These are phyloP conservation scores for Begonia loranthoides DNA, from an alignment of 306 rosid species.

Conservation along the genomic window DNA sequence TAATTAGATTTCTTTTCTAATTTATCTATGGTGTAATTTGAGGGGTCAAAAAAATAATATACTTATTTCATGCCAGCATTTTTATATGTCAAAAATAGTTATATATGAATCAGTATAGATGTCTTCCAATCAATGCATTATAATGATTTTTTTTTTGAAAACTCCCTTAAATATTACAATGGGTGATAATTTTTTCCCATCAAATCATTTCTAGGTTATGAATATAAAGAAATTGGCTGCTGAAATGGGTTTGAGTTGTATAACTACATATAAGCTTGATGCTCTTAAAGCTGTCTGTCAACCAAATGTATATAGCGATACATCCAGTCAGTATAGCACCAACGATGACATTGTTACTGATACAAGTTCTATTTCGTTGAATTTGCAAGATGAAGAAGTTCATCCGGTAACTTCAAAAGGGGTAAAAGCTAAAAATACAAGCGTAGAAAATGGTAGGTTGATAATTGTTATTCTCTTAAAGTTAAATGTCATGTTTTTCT, in stretches of 20 bases:
- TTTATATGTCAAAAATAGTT: too few species aligned
- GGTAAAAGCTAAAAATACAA: conserved; percentile 21
- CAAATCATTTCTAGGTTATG: conserved; percentile 39
- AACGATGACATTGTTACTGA: conserved; percentile 19
- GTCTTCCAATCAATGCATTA: too few species aligned
- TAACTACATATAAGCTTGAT: conserved; percentile 58
- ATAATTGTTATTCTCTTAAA: too few species aligned
- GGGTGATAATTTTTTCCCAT: too few species aligned
- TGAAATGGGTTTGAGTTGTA: conserved; percentile 84
- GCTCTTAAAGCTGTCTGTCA: conserved; percentile 73
- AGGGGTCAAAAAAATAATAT: too few species aligned
- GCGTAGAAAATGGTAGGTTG: conserved; percentile 41
- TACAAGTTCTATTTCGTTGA: conserved; percentile 20
- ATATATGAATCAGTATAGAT: too few species aligned
- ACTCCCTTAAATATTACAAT: too few species aligned
- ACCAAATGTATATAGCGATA: conserved; percentile 25
- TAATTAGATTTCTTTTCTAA: too few species aligned
- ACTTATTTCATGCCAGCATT: too few species aligned
- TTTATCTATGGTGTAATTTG: too few species aligned
- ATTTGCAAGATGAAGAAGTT: conserved; percentile 28
- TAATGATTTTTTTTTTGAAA: too few species aligned
- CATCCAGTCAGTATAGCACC: conserved; percentile 17
- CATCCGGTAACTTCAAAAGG: conserved; percentile 20
- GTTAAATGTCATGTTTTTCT: too few species aligned
- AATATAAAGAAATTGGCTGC: conserved; percentile 76